Percentiles rank a stretch among this genome's conserved stretches.
Conservation (phyloP, 2,329 filamentous ascomycete species). For the Neopestalotiopsis sp. region DNA sequence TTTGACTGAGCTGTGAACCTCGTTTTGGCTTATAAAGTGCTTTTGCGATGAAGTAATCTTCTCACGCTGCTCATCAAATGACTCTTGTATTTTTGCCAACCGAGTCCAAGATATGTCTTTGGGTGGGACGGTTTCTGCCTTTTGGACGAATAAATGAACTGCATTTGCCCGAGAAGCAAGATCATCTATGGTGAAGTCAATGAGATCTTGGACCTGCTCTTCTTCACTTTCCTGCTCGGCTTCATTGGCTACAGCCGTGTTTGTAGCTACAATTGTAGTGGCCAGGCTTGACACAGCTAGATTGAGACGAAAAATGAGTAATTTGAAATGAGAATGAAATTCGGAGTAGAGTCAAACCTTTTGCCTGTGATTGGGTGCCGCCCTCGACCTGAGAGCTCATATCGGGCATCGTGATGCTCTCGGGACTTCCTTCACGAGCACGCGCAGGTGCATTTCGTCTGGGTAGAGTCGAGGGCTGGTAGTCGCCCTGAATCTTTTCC, state of each 20-base stretch:
- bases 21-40: background rate
- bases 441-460: slow-evolving; percentile 6
- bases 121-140: background rate
- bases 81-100: background rate
- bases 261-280: background rate
- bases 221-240: background rate
- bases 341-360: background rate
- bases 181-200: background rate
- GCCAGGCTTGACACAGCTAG: background rate
- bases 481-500: background rate
- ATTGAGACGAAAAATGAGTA: background rate
- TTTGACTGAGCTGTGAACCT: background rate
- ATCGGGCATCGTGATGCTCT: background rate
- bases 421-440: background rate
- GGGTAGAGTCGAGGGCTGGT: background rate
- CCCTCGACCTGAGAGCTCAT: background rate
- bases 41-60: background rate
- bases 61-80: background rate
- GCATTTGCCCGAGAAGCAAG: background rate
- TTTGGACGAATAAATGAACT: background rate
- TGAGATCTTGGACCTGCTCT: background rate
- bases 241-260: background rate
- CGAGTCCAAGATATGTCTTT: background rate
- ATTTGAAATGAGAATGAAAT: background rate
- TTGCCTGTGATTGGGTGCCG: background rate